Conservation (phyloP, 345 rosid genomes). For the Brassica carinata region DNA sequence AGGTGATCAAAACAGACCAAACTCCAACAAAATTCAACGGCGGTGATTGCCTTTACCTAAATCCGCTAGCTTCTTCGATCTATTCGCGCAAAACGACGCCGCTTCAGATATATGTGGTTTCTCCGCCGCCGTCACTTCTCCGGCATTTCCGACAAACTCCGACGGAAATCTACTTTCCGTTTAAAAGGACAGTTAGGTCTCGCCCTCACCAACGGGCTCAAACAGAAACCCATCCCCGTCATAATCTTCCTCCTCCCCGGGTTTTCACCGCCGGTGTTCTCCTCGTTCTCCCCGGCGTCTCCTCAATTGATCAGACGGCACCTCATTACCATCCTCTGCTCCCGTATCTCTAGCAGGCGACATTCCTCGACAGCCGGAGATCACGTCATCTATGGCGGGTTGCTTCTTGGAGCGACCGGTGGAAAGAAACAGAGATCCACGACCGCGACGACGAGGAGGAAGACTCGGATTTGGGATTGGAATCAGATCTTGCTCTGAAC, state of each 20-base stretch:
- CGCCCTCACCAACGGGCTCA: slow-evolving; percentile 92
- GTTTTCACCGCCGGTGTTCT: slow-evolving; percentile 39
- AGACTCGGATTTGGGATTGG: slow-evolving; percentile 40
- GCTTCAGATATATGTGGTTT: slow-evolving; percentile 73
- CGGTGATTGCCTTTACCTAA: slow-evolving; percentile 68
- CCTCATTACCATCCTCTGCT: slow-evolving; percentile 44
- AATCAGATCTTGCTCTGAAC: slow-evolving; percentile 69
- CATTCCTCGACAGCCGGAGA: slow-evolving; percentile 65
- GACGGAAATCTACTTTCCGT: slow-evolving; percentile 39
- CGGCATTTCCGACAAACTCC: slow-evolving; percentile 40
- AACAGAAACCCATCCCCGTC: slow-evolving; percentile 60
- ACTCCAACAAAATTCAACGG: slow-evolving; percentile 50
- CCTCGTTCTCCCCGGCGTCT: slow-evolving; percentile 49
- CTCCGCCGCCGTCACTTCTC: slow-evolving; percentile 49
- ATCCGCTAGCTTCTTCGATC: slow-evolving; percentile 89
- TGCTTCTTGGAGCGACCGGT: slow-evolving; percentile 49
- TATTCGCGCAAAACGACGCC: slow-evolving; percentile 69
- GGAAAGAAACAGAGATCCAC: slow-evolving; percentile 60
- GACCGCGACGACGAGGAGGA: slow-evolving; percentile 49
- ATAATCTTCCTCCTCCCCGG: slow-evolving; percentile 40
- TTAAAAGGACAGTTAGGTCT: slow-evolving; percentile 74
- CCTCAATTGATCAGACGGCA: slow-evolving; percentile 47
- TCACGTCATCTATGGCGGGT: slow-evolving; percentile 36
- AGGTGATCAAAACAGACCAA: slow-evolving; percentile 28
- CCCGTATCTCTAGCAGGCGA: slow-evolving; percentile 64